Evolutionary conservation across 2,329 filamentous ascomycete genomes (phyloP).

Genomic region (Zasmidium cellare): DNA sequence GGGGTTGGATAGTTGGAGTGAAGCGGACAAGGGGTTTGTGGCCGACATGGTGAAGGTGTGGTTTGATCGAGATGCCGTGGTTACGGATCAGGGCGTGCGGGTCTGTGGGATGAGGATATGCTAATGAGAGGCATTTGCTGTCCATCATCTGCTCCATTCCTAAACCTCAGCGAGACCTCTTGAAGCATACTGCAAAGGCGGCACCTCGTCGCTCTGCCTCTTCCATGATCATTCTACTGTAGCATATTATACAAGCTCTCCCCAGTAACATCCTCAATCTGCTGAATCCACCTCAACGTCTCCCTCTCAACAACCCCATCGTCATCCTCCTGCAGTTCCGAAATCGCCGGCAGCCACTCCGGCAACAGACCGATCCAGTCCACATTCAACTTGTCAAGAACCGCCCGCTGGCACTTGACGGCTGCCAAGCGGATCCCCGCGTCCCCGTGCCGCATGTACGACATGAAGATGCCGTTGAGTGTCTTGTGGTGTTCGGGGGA

Average conservation of each 20-base stretch:
- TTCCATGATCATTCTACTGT: slow-evolving; percentile 22
- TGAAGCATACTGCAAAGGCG: neutral
- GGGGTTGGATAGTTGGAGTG: slow-evolving; percentile 78
- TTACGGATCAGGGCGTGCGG: slow-evolving; percentile 72
- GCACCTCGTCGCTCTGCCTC: neutral
- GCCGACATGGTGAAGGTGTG: slow-evolving; percentile 63
- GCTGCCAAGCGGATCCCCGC: slow-evolving; percentile 75
- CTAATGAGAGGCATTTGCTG: slow-evolving; percentile 8
- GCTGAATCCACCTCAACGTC: slow-evolving; percentile 84
- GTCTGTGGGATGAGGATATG: slow-evolving; percentile 53
- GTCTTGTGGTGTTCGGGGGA: slow-evolving; percentile 89
- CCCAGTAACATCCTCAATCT: slow-evolving; percentile 84
- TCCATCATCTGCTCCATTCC: too few species aligned
- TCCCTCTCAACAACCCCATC: slow-evolving; percentile 90
- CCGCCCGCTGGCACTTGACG: slow-evolving; percentile 71
- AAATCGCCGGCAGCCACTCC: slow-evolving; percentile 96
- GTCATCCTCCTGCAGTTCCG: slow-evolving; percentile 93
- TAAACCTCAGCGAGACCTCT: too few species aligned
- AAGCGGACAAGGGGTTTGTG: slow-evolving; percentile 68
- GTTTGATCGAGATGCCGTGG: slow-evolving; percentile 64
- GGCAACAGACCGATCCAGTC: slow-evolving; percentile 90
- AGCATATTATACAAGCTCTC: slow-evolving; percentile 92
- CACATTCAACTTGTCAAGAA: slow-evolving; percentile 76
- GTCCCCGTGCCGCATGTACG: slow-evolving; percentile 72
- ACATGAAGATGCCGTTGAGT: slow-evolving; percentile 76